Base-by-base conservation (phyloP, 345 rosid species). In the Corchorus olitorius region DNA sequence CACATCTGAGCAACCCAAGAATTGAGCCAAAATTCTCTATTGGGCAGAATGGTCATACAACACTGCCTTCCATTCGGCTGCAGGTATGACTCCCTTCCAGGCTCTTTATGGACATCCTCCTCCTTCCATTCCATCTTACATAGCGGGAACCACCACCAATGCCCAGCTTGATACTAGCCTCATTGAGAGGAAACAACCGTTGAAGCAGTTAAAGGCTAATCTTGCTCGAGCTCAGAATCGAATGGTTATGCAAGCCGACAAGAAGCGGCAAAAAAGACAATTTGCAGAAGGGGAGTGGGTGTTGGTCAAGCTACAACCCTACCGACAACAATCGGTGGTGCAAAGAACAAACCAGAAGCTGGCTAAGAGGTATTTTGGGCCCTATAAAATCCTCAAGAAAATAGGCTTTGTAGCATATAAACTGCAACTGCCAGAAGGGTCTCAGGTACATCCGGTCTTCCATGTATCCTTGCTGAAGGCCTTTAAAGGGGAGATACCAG, bases 281-380 rank as follows among this genome's bases (percentile, higher is more conserved):
- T 60, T 60, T n/a, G 5, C 22, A 20, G 73, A 16, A 16, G 59
- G 58, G 37, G 73, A 46, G 1, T 45, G 10, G 33, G 73, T 41
- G 45, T n/a, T 65, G 4, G 49, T 65, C 17, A 65, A 65, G 37
- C 17, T 65, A 8, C 49, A 65, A 19, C 70, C 70, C 6, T 65
- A 65, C 12, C 15, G 7, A 3, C 19, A 65, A 15, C n/a, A 5
- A 3, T 16, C 53, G 3, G 6, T 48, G 35, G 41, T 22, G 6
- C 17, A 50, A 8, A 19, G 33, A 13, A 0, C 55, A n/a, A n/a
- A 15, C 8, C 9, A 70, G 3, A 48, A 70, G 5, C 56, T 70
- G 5, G 15, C 19, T 5, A 50, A 65, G 46, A 37, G 16, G 39
- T 65, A 16, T n/a, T 65, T 35, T 65, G 49, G 46, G 1, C 50